phyloP scores from a whole-genome alignment of 257 asterid genomes.

The Solanum chiquidenum region DNA sequence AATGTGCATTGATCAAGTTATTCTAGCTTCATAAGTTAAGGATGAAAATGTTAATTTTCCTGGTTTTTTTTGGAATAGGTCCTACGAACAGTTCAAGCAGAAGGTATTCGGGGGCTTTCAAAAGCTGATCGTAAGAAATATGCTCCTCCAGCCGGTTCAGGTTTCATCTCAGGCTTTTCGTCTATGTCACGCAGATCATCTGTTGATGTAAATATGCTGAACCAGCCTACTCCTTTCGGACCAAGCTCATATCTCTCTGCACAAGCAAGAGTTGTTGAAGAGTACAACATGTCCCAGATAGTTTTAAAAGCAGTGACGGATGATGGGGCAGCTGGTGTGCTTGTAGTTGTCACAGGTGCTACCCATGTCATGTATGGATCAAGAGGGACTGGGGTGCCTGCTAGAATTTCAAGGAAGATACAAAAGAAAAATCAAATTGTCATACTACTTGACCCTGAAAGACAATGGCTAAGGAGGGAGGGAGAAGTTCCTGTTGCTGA shows the following conservation, averaged over 20 bases:
- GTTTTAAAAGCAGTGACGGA: constrained; percentile 55
- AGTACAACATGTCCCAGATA: constrained; percentile 72
- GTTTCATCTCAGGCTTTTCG: constrained; percentile 86
- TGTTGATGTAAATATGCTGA: constrained; percentile 36
- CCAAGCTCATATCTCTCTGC: constrained; percentile 79
- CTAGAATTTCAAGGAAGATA: constrained; percentile 67
- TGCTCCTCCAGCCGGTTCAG: constrained; percentile 96
- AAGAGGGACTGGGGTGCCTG: constrained; percentile 88
- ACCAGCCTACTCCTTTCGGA: constrained; percentile 50
- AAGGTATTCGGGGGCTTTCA: constrained; percentile 75
- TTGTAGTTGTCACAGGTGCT: constrained; percentile 85
- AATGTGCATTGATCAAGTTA: background rate
- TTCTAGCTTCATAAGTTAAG: background rate
- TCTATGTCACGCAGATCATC: constrained; percentile 65
- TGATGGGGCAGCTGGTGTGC: constrained; percentile 61
- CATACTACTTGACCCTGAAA: constrained; percentile 68
- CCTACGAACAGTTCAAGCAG: constrained; percentile 76
- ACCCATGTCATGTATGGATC: constrained; percentile 74
- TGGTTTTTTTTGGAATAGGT: constrained; percentile 31
- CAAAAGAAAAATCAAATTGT: constrained; percentile 73
- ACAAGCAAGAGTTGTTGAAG: constrained; percentile 90
- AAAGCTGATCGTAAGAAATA: constrained; percentile 57
- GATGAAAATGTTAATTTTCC: background rate
- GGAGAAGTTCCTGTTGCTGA: constrained; percentile 95
- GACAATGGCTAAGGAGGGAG: constrained; percentile 75